A percentile compares a stretch with the other conserved stretches of the same genome.
Conservation (phyloP, 495 filamentous ascomycete genomes). For the Amorphotheca resinae region DNA sequence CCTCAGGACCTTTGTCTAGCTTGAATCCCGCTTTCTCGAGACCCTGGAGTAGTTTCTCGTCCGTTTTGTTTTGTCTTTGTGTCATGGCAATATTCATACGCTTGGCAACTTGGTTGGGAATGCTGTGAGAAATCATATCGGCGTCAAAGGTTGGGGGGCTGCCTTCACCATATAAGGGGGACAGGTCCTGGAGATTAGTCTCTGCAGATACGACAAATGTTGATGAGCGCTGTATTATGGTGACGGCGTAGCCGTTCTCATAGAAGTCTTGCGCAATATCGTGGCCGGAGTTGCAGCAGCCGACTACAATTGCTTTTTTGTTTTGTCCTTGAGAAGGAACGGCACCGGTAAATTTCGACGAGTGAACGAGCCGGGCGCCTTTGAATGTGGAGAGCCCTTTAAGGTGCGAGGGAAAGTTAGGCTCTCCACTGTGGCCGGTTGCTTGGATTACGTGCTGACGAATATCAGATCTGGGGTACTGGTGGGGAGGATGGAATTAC, state of each 20-base stretch:
- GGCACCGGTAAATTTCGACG: slow-evolving; percentile 48
- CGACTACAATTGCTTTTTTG: slow-evolving; percentile 64
- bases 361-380: slow-evolving; percentile 52
- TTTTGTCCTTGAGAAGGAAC: slow-evolving; percentile 25
- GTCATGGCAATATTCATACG: slow-evolving; percentile 35
- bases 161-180: slow-evolving; percentile 46
- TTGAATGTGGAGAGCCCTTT: slow-evolving; percentile 38
- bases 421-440: slow-evolving; percentile 55
- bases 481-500: neutral
- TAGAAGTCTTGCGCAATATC: slow-evolving; percentile 77
- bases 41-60: slow-evolving; percentile 36
- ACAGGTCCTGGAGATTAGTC: slow-evolving; percentile 26
- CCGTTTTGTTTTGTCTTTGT: slow-evolving; percentile 31
- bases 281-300: slow-evolving; percentile 68
- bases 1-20: slow-evolving; percentile 52
- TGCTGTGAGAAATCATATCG: slow-evolving; percentile 42
- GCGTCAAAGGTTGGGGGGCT: slow-evolving; percentile 48
- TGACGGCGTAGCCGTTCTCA: slow-evolving; percentile 75
- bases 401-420: slow-evolving; percentile 39
- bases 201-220: slow-evolving; percentile 56
- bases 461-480: neutral
- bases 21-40: slow-evolving; percentile 47
- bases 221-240: slow-evolving; percentile 65
- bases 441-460: slow-evolving; percentile 45
- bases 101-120: slow-evolving; percentile 39